phyloP scores from a whole-genome alignment of 129 eudicot genomes.

The sunflower (Helianthus annuus) region DNA sequence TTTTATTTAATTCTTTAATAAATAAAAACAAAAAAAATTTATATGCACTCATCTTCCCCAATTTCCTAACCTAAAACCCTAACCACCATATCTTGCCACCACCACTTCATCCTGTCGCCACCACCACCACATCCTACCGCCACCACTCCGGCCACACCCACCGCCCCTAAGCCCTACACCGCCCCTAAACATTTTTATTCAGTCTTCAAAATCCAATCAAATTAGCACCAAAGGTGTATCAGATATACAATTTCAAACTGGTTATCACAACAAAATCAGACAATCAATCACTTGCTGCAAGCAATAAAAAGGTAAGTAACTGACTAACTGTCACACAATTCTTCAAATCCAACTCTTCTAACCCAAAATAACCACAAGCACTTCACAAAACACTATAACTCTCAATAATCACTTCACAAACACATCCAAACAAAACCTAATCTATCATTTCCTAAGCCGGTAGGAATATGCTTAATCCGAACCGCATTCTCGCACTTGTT shows the following conservation, averaged over 20 bases:
- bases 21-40: too few species aligned
- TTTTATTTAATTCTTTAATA: too few species aligned
- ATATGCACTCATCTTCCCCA: too few species aligned
- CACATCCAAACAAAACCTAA: neutral
- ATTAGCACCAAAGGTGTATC: neutral
- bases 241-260: too few species aligned
- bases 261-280: neutral
- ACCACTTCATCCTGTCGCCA: too few species aligned
- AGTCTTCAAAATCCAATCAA: slow-evolving; percentile 3
- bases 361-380: neutral
- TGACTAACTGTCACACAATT: neutral
- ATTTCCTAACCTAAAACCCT: too few species aligned
- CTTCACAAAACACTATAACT: too few species aligned
- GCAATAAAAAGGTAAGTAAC: neutral
- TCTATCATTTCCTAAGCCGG: slow-evolving; percentile 59
- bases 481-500: slow-evolving; percentile 94
- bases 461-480: slow-evolving; percentile 84
- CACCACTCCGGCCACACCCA: too few species aligned
- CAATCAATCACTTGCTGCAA: neutral
- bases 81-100: too few species aligned
- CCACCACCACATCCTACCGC: too few species aligned
- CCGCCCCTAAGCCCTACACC: too few species aligned
- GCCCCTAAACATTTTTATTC: neutral
- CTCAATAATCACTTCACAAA: neutral
- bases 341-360: neutral